phyloP scores from a whole-genome alignment of 2,329 filamentous ascomycete species.

The Colletotrichum camelliae region DNA sequence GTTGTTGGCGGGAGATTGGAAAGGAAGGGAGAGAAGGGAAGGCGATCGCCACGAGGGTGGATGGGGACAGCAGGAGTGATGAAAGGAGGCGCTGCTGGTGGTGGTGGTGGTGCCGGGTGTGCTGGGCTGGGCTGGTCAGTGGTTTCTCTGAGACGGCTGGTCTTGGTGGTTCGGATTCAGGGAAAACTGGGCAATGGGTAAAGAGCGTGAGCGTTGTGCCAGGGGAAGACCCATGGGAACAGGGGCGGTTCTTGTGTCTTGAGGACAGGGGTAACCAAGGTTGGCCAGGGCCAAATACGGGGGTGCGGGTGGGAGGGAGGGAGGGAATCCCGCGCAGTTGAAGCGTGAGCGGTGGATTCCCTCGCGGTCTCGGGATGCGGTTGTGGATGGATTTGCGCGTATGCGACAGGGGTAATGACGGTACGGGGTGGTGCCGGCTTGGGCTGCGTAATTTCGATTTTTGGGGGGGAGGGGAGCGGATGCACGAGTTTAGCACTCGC shows the following conservation, averaged over 20 bases:
- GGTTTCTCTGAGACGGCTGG: background rate
- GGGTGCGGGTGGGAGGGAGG: background rate
- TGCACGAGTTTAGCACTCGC: background rate
- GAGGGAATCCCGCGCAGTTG: background rate
- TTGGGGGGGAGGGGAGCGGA: background rate
- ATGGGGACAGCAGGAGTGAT: slow-evolving; percentile 16
- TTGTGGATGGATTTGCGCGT: background rate
- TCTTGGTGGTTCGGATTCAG: slow-evolving; percentile 9
- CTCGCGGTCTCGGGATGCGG: background rate
- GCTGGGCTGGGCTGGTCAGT: background rate
- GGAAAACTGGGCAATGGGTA: slow-evolving; percentile 10
- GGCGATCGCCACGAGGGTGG: slow-evolving; percentile 13
- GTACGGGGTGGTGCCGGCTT: slow-evolving; percentile 4
- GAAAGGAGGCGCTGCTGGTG: slow-evolving; percentile 11
- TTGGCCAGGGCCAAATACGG: slow-evolving; percentile 1
- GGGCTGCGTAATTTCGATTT: slow-evolving; percentile 16
- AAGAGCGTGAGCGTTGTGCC: background rate
- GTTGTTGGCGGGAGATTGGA: slow-evolving; percentile 13
- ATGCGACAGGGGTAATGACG: slow-evolving; percentile 12
- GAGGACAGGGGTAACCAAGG: background rate
- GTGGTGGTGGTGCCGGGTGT: background rate
- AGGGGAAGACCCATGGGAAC: background rate
- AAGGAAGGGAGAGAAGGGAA: slow-evolving; percentile 15
- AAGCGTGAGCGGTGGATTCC: background rate
- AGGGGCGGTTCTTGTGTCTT: background rate